Percentiles rank a stretch among this genome's conserved stretches.
phyloP scores from a whole-genome alignment of 176 grass and related monocot genomes.

The Secale cereale region DNA sequence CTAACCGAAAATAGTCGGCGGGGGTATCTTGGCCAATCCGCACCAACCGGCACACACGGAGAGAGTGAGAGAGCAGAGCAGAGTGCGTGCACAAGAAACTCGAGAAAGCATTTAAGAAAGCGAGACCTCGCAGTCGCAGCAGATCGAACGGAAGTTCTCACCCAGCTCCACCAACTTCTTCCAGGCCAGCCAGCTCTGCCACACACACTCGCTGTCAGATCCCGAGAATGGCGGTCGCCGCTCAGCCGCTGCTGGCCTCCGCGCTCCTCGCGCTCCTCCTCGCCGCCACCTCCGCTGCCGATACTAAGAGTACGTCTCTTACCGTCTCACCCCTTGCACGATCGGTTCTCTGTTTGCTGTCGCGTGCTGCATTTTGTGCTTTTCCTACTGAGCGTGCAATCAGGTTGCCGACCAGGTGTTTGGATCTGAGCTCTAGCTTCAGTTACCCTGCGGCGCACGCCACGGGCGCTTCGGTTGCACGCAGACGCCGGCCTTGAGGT shows the following conservation, averaged over 20 bases:
- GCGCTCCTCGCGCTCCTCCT: conserved; percentile 48
- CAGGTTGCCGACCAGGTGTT: neutral
- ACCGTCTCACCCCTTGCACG: neutral
- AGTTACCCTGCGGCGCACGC: no score
- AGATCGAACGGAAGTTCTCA: neutral
- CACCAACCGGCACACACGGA: neutral
- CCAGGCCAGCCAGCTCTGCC: neutral
- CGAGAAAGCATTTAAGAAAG: conserved; percentile 40
- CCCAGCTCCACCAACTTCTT: neutral
- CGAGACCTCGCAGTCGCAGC: conserved; percentile 32
- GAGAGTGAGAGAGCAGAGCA: neutral
- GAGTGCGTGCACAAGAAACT: neutral
- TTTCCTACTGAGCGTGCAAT: neutral
- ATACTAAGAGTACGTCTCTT: conserved; percentile 61
- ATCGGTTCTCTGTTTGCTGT: neutral
- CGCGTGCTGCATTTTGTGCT: neutral
- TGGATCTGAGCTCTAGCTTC: conserved; percentile 24
- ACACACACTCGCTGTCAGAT: conserved; percentile 10
- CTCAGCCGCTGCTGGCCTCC: conserved; percentile 49
- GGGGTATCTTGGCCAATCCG: conserved; percentile 34
- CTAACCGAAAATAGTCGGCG: conserved; percentile 48
- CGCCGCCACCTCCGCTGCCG: conserved; percentile 54
- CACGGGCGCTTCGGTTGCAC: no score
- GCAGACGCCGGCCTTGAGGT: no score
- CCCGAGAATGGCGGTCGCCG: conserved; percentile 47